A percentile compares a stretch with the other conserved stretches of the same genome.
These are phyloP conservation scores for Tricholoma bakamatsutake DNA, from an alignment of 768 basidiomycete species.

Conservation along the genomic window DNA sequence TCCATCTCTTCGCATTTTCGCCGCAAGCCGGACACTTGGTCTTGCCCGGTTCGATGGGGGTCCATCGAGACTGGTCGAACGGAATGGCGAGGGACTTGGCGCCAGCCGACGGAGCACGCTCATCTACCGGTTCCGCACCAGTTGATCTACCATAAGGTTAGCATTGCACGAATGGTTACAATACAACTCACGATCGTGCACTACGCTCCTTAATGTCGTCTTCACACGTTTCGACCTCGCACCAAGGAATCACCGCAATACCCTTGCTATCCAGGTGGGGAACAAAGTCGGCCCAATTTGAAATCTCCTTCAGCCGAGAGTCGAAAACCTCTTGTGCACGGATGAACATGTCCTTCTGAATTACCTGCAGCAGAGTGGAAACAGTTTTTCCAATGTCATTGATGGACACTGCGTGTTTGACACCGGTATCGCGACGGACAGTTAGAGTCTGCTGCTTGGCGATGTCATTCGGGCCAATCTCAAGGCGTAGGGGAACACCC, in stretches of 20 bases:
- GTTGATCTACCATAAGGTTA: constrained; percentile 11
- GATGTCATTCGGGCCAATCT: constrained; percentile 93
- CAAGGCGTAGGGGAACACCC: constrained; percentile 96
- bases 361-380: constrained; percentile 67
- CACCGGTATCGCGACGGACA: constrained; percentile 68
- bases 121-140: constrained; percentile 85
- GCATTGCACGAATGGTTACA: constrained; percentile 6
- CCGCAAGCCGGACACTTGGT: constrained; percentile 91
- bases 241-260: constrained; percentile 91
- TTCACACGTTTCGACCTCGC: constrained; percentile 88
- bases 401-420: constrained; percentile 40
- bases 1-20: constrained; percentile 89
- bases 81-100: constrained; percentile 97
- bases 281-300: constrained; percentile 89
- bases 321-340: constrained; percentile 73
- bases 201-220: constrained; percentile 97
- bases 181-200: constrained; percentile 62
- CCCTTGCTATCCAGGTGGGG: constrained; percentile 86
- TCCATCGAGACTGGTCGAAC: constrained; percentile 84
- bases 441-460: constrained; percentile 73
- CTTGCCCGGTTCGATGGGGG: constrained; percentile 72
- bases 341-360: constrained; percentile 85
- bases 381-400: constrained; percentile 42
- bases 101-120: constrained; percentile 93
- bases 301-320: constrained; percentile 63